phyloP scores from a whole-genome alignment of 306 rosid species.

The Lathyrus aphaca region DNA sequence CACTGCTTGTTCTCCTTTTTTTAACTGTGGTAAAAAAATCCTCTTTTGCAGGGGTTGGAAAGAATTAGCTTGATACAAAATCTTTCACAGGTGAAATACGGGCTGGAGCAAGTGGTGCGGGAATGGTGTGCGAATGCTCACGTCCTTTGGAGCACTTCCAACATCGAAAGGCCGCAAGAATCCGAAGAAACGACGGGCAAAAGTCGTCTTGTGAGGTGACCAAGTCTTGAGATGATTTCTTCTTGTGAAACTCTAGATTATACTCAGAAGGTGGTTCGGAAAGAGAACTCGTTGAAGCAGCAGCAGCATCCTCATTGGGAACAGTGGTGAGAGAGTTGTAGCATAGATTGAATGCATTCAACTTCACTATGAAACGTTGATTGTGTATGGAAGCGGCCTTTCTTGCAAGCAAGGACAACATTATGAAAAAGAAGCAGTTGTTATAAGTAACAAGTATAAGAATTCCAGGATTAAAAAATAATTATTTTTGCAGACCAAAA shows the following conservation, averaged over 20 bases:
- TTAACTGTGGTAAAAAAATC: too few species aligned
- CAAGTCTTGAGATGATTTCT: slow-evolving; percentile 63
- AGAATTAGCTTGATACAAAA: too few species aligned
- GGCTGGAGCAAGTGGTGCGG: too few species aligned
- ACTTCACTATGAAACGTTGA: slow-evolving; percentile 36
- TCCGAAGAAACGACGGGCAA: too few species aligned
- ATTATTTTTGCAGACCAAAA: not conserved
- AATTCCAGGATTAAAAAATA: not conserved
- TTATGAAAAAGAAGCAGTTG: slow-evolving; percentile 1
- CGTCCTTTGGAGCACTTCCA: too few species aligned
- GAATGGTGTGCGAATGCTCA: too few species aligned
- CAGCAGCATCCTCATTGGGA: slow-evolving; percentile 40
- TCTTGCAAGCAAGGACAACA: slow-evolving; percentile 43
- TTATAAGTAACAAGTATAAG: not conserved
- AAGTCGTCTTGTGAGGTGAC: too few species aligned
- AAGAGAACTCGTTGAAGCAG: slow-evolving; percentile 14
- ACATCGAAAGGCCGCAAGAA: too few species aligned
- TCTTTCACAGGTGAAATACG: too few species aligned
- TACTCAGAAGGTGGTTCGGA: slow-evolving; percentile 36
- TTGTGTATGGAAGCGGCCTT: slow-evolving; percentile 40
- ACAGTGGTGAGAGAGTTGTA: slow-evolving; percentile 39
- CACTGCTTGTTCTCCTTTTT: too few species aligned
- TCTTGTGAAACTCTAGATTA: slow-evolving; percentile 67
- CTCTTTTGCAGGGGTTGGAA: too few species aligned
- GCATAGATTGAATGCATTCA: slow-evolving; percentile 38